Evolutionary conservation across 345 rosid species (phyloP).

Genomic region (Toxicodendron radicans): DNA sequence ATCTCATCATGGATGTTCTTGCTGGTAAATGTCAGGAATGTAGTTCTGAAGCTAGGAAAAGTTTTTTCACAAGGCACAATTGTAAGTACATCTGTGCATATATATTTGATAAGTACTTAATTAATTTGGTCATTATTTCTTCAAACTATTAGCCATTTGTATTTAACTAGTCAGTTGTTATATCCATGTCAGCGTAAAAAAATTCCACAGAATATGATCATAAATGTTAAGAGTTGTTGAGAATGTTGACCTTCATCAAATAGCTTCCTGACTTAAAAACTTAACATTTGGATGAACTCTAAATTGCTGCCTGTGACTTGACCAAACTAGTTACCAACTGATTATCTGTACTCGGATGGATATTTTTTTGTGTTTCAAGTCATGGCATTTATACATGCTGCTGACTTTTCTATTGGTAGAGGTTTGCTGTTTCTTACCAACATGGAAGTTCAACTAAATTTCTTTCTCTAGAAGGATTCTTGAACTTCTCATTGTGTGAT

Average conservation of each 20-base stretch:
- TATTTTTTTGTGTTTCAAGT: neutral
- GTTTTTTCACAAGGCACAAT: conserved; percentile 53
- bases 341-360: neutral
- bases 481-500: neutral
- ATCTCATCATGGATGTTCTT: conserved; percentile 87
- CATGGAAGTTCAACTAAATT: neutral
- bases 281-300: neutral
- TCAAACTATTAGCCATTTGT: neutral
- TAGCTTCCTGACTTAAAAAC: neutral
- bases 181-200: neutral
- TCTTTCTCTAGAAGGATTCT: neutral
- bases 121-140: neutral
- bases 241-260: neutral
- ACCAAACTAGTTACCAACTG: neutral
- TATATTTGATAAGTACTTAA: no score
- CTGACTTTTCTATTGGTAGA: neutral
- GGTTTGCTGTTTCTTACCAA: neutral
- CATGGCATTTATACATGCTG: neutral
- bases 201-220: no score
- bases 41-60: conserved; percentile 57
- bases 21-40: conserved; percentile 65
- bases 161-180: neutral
- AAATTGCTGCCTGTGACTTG: neutral
- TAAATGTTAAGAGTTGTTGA: neutral
- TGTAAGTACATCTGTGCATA: conserved; percentile 30